phyloP scores from a whole-genome alignment of 768 basidiomycete genomes.

The Amanita jacksonii region DNA sequence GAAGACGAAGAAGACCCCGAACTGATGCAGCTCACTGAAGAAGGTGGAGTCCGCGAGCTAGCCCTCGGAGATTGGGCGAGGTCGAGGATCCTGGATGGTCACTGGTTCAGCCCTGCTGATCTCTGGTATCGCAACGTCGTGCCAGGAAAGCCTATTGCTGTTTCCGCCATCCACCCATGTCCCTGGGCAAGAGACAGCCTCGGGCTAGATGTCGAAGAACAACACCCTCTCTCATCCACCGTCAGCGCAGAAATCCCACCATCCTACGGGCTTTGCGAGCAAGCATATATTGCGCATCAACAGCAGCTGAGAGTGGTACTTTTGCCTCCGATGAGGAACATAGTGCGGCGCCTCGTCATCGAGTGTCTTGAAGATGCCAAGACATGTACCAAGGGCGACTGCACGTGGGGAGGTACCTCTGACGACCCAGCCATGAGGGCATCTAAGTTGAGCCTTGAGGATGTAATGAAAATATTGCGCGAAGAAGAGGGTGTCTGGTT shows the following conservation, averaged over 20 bases:
- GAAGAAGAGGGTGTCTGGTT: constrained; percentile 63
- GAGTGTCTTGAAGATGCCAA: constrained; percentile 38
- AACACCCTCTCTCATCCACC: constrained; percentile 42
- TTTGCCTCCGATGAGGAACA: constrained; percentile 55
- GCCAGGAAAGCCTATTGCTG: constrained; percentile 28
- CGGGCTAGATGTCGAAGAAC: constrained; percentile 10
- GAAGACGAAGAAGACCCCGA: constrained; percentile 38
- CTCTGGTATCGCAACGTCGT: constrained; percentile 42
- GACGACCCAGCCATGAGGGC: constrained; percentile 48
- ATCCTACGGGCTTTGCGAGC: constrained; percentile 53
- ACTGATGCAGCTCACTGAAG: constrained; percentile 30
- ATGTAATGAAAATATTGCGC: constrained; percentile 46
- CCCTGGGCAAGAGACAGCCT: constrained; percentile 43
- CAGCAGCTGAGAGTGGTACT: constrained; percentile 53
- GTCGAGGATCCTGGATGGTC: constrained; percentile 60
- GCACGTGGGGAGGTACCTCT: constrained; percentile 4
- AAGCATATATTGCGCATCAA: constrained; percentile 47
- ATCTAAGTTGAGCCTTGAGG: constrained; percentile 48
- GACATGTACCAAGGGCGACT: background rate
- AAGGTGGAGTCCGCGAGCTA: constrained; percentile 36
- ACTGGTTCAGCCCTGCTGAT: constrained; percentile 70
- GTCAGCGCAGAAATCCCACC: constrained; percentile 48
- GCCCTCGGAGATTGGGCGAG: constrained; percentile 69
- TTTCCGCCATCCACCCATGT: constrained; percentile 44
- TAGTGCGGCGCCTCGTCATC: constrained; percentile 57